A percentile compares a stretch with the other conserved stretches of the same genome.
These are phyloP conservation scores for Puya raimondii DNA, from an alignment of 176 grass and related monocot genomes.

Conservation along the genomic window DNA sequence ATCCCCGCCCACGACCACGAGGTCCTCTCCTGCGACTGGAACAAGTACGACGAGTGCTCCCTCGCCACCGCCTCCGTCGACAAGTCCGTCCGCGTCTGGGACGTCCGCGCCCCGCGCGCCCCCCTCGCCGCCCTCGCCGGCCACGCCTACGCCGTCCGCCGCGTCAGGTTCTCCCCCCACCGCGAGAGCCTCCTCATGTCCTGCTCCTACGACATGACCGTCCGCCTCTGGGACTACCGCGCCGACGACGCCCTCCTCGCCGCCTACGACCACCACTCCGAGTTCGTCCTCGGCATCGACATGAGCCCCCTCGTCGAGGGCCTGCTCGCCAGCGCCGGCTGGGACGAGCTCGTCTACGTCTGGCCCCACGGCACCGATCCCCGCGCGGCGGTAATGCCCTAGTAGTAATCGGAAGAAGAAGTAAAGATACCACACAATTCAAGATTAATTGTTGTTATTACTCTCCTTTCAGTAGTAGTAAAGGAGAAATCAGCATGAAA, in stretches of 20 bases:
- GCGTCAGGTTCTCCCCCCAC: constrained; percentile 72
- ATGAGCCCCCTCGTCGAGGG: constrained; percentile 82
- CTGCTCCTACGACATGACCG: constrained; percentile 92
- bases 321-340: constrained; percentile 65
- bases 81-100: constrained; percentile 84
- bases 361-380: constrained; percentile 78
- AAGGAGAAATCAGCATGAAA: no score
- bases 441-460: no score
- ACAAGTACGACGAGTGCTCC: constrained; percentile 78
- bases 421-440: no score
- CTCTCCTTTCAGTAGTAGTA: no score
- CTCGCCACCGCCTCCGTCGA: constrained; percentile 81
- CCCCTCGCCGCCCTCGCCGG: constrained; percentile 58
- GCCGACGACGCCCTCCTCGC: constrained; percentile 55
- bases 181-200: constrained; percentile 62
- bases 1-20: constrained; percentile 74
- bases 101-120: constrained; percentile 49
- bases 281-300: constrained; percentile 71
- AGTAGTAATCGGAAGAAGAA: no score
- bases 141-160: constrained; percentile 67
- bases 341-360: constrained; percentile 73
- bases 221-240: constrained; percentile 87
- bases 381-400: constrained; percentile 28
- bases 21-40: constrained; percentile 81
- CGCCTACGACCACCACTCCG: constrained; percentile 64